Conservation (phyloP, 2,329 filamentous ascomycete species). For the Arthrobotrys sinensis region DNA sequence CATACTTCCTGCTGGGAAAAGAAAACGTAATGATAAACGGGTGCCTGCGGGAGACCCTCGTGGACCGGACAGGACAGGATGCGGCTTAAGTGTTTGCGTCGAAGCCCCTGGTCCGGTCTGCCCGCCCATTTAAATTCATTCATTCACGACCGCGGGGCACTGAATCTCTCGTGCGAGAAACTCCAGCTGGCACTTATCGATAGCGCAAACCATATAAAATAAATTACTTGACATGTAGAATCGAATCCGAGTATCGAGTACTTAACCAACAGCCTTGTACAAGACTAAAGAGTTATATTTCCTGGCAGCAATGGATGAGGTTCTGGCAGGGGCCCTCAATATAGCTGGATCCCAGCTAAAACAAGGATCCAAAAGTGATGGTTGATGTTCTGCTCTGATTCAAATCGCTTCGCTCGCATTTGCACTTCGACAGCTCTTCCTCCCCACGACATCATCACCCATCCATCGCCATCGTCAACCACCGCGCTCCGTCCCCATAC, state of each 20-base stretch:
- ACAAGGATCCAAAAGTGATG: conserved; percentile 27
- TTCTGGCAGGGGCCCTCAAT: background rate
- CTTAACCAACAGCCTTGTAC: no score
- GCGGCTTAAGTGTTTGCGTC: background rate
- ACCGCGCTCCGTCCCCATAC: background rate
- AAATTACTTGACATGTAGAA: no score
- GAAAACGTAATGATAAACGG: background rate
- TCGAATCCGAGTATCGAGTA: no score
- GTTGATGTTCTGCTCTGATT: background rate
- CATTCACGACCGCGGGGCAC: conserved; percentile 36
- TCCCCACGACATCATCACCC: background rate
- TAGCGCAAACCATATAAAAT: conserved; percentile 22
- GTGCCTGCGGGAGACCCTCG: conserved; percentile 10
- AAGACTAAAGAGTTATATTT: no score
- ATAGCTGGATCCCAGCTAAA: conserved; percentile 3
- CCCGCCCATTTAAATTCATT: no score
- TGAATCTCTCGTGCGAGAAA: conserved; percentile 58
- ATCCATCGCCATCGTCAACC: background rate
- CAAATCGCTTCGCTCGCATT: conserved; percentile 29
- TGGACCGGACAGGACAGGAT: background rate
- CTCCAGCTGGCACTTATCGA: conserved; percentile 35
- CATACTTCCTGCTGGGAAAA: no score
- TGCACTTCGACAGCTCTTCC: no score
- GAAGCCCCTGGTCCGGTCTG: background rate
- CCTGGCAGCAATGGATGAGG: no score